Conservation (phyloP, 768 basidiomycete species). For the Boletus tomentosulus region DNA sequence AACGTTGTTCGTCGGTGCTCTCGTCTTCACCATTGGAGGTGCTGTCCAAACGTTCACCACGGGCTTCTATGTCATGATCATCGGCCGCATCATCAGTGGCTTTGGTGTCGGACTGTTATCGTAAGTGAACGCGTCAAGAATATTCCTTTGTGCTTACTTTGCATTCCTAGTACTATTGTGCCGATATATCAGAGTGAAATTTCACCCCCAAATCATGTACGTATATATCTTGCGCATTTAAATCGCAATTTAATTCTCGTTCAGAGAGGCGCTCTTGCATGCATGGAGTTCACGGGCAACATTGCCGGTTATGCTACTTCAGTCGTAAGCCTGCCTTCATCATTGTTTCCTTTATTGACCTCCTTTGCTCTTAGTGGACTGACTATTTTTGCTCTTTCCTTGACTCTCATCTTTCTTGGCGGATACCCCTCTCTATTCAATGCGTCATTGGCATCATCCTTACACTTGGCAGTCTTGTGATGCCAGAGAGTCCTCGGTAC, state of each 20-base stretch:
- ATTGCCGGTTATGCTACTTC: conserved; percentile 87
- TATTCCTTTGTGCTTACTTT: conserved; percentile 2
- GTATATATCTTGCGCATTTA: conserved; percentile 16
- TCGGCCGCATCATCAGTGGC: conserved; percentile 80
- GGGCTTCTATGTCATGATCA: conserved; percentile 76
- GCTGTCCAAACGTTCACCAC: conserved; percentile 78
- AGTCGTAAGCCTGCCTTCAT: conserved; percentile 53
- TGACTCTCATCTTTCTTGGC: conserved; percentile 84
- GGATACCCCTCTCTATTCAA: conserved; percentile 85
- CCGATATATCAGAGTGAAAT: conserved; percentile 96
- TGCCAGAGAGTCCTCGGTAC: conserved; percentile 89
- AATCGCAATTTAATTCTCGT: conserved; percentile 1
- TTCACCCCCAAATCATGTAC: conserved; percentile 84
- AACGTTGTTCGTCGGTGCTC: conserved; percentile 78
- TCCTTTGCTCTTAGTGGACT: conserved; percentile 59
- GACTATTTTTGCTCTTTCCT: conserved; percentile 93
- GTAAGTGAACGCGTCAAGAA: conserved; percentile 40
- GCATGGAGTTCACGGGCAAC: conserved; percentile 94
- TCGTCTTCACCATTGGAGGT: conserved; percentile 84
- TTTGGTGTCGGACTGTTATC: conserved; percentile 89
- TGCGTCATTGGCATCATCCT: conserved; percentile 82
- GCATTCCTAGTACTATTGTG: conserved; percentile 70
- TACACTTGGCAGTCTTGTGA: conserved; percentile 69
- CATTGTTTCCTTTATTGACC: not conserved
- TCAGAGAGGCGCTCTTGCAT: conserved; percentile 86